Evolutionary conservation across 2,329 filamentous ascomycete genomes (phyloP).

Genomic region (Calonectria pseudoreteaudii): DNA sequence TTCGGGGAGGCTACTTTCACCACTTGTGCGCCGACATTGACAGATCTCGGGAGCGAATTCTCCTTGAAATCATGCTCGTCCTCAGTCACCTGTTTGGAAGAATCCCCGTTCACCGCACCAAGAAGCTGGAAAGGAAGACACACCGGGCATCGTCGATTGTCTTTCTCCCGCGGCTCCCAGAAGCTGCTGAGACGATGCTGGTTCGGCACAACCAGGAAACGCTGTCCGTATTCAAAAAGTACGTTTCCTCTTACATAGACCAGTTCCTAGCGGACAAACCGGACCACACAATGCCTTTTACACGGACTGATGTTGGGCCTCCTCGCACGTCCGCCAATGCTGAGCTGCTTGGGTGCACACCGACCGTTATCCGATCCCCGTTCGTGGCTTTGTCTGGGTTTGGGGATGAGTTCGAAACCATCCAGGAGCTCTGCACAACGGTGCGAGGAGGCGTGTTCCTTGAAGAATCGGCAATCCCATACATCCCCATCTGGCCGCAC

Average conservation of each 20-base stretch:
- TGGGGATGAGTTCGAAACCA: slow-evolving; percentile 71
- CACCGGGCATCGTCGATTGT: slow-evolving; percentile 72
- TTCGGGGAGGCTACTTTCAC: slow-evolving; percentile 77
- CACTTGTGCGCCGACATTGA: slow-evolving; percentile 69
- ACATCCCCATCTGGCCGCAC: slow-evolving; percentile 71
- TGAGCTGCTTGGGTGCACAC: neutral
- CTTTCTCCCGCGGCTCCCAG: slow-evolving; percentile 73
- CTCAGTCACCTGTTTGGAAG: slow-evolving; percentile 79
- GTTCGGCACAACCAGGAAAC: slow-evolving; percentile 73
- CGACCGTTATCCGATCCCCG: slow-evolving; percentile 68
- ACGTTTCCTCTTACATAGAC: slow-evolving; percentile 75
- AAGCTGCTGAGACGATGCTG: slow-evolving; percentile 66
- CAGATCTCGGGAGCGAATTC: slow-evolving; percentile 58
- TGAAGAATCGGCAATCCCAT: slow-evolving; percentile 78
- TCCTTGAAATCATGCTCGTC: slow-evolving; percentile 74
- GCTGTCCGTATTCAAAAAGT: slow-evolving; percentile 73
- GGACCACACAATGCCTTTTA: slow-evolving; percentile 71
- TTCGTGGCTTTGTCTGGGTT: slow-evolving; percentile 80
- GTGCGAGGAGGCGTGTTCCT: slow-evolving; percentile 78
- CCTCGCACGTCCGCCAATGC: slow-evolving; percentile 31
- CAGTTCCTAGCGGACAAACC: slow-evolving; percentile 66
- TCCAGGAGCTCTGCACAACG: slow-evolving; percentile 75
- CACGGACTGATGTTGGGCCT: slow-evolving; percentile 58
- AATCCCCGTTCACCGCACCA: slow-evolving; percentile 56
- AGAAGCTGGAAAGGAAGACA: slow-evolving; percentile 60